Evolutionary conservation across 306 rosid genomes (phyloP).

Genomic region (Ceratonia siliqua): DNA sequence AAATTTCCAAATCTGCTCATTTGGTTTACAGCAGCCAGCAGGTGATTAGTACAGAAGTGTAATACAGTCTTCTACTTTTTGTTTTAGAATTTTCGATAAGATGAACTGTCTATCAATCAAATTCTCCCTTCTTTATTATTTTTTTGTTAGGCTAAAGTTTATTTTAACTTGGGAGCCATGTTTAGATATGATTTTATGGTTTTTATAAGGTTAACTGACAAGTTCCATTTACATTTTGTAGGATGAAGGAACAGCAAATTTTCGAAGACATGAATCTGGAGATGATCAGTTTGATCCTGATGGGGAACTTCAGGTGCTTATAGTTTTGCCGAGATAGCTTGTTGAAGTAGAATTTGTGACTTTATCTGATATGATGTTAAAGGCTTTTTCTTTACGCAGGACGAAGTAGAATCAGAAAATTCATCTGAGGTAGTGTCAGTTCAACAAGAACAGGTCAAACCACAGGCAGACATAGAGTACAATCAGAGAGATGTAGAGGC

Average conservation of each 20-base stretch:
- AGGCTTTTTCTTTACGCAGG: conserved; percentile 53
- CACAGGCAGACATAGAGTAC: conserved; percentile 52
- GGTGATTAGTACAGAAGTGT: not conserved
- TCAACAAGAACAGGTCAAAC: conserved; percentile 51
- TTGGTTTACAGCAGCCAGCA: not conserved
- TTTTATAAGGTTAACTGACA: not conserved
- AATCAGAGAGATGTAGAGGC: conserved; percentile 59
- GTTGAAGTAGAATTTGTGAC: not conserved
- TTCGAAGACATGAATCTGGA: conserved; percentile 49
- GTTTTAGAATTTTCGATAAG: not conserved
- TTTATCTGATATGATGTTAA: not conserved
- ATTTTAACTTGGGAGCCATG: not conserved
- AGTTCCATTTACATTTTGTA: conserved; percentile 27
- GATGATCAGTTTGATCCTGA: conserved; percentile 42
- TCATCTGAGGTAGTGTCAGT: conserved; percentile 43
- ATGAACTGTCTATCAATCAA: conserved; percentile 2
- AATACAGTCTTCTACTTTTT: not conserved
- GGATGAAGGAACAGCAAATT: conserved; percentile 52
- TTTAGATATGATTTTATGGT: not conserved
- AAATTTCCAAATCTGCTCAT: not conserved
- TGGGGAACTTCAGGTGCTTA: conserved; percentile 50
- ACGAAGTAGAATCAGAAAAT: conserved; percentile 51
- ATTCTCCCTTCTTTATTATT: not conserved
- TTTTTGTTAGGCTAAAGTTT: not conserved
- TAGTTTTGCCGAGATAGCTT: conserved; percentile 4